These are phyloP conservation scores for Bryoglossum gracile DNA, from an alignment of 495 filamentous ascomycete genomes.

Conservation along the genomic window DNA sequence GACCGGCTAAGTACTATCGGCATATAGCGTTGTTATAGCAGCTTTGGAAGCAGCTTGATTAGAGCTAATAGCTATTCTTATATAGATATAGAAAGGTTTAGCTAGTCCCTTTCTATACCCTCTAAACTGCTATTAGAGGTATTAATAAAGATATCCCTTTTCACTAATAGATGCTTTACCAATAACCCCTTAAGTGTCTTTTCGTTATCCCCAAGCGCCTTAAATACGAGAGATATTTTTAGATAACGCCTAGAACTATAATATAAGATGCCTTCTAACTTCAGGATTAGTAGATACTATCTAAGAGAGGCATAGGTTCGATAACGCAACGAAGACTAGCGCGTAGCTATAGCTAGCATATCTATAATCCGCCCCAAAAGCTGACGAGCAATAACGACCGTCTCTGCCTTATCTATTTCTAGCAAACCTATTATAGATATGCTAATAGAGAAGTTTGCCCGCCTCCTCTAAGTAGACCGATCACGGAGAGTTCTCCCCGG, in stretches of 20 bases:
- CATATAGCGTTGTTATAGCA: not conserved
- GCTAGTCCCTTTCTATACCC: not conserved
- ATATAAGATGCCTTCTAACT: not conserved
- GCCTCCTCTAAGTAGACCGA: not conserved
- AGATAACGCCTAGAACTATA: not conserved
- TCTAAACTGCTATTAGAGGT: not conserved
- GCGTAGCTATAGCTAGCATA: not conserved
- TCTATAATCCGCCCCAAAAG: not conserved
- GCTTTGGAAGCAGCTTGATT: not conserved
- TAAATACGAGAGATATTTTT: not conserved
- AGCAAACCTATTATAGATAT: not conserved
- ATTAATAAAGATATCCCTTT: not conserved
- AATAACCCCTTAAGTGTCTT: not conserved
- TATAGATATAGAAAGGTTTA: not conserved
- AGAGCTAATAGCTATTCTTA: not conserved
- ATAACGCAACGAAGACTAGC: no score
- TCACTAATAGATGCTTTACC: not conserved
- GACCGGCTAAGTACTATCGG: not conserved
- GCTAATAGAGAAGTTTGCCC: not conserved
- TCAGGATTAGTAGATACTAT: not conserved
- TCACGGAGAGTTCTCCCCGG: not conserved
- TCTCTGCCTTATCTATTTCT: not conserved
- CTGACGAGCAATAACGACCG: not conserved
- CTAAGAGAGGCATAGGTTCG: not conserved
- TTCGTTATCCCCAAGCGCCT: not conserved